Evolutionary conservation across 768 basidiomycete species (phyloP).

Genomic region (Russula brevipes): DNA sequence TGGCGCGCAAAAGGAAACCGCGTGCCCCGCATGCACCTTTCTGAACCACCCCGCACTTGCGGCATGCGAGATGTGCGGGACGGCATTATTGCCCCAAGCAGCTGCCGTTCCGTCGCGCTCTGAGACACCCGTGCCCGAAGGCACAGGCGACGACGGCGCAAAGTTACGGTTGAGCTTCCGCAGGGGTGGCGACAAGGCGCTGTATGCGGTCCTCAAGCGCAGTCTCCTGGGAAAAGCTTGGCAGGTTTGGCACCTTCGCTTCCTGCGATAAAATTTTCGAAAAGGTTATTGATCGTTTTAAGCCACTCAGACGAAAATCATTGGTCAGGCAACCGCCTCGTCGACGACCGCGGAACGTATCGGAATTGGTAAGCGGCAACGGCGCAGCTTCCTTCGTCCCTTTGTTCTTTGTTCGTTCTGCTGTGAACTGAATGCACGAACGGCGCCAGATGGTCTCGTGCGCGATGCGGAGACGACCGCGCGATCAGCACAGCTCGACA

Average conservation of each 20-base stretch:
- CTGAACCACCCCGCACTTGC: slow-evolving; percentile 73
- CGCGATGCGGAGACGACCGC: slow-evolving; percentile 65
- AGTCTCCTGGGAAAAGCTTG: slow-evolving; percentile 68
- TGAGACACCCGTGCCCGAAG: slow-evolving; percentile 40
- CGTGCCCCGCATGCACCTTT: slow-evolving; percentile 89
- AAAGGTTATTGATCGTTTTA: slow-evolving; percentile 7
- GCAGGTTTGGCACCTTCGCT: slow-evolving; percentile 45
- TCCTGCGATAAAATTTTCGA: neutral
- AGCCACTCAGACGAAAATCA: slow-evolving; percentile 6
- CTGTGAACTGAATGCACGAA: neutral
- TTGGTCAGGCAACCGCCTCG: slow-evolving; percentile 6
- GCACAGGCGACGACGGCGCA: slow-evolving; percentile 36
- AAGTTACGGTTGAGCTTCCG: slow-evolving; percentile 85
- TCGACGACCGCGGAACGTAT: slow-evolving; percentile 31
- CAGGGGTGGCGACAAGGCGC: slow-evolving; percentile 80
- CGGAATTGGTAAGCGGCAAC: slow-evolving; percentile 48
- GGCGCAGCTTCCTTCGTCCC: neutral
- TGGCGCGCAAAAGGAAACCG: slow-evolving; percentile 36
- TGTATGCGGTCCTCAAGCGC: slow-evolving; percentile 72
- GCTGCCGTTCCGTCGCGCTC: slow-evolving; percentile 48
- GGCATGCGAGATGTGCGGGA: slow-evolving; percentile 82
- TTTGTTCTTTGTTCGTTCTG: neutral
- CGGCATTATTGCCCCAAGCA: slow-evolving; percentile 53
- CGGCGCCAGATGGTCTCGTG: slow-evolving; percentile 70
- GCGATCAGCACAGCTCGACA: slow-evolving; percentile 54